phyloP scores from a whole-genome alignment of 768 basidiomycete species.

The Mrakia gelida region DNA sequence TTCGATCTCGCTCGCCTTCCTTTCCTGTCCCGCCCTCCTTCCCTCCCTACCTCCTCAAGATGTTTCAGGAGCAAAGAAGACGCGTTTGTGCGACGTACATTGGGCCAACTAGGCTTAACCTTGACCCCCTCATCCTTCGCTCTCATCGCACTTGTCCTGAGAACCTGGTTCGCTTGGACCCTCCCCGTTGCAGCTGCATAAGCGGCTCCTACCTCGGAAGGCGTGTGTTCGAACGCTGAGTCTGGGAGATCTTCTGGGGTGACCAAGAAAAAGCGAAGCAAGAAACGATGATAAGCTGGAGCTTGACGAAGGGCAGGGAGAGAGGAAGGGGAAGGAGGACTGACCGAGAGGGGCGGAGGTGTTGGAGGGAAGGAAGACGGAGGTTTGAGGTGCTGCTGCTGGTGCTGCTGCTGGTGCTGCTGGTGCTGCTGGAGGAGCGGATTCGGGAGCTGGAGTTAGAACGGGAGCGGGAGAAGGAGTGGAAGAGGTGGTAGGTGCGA shows the following conservation, averaged over 20 bases:
- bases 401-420: background rate
- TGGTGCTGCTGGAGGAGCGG: background rate
- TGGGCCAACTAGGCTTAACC: constrained; percentile 5
- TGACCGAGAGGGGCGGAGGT: background rate
- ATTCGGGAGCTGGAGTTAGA: background rate
- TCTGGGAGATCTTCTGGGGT: constrained; percentile 30
- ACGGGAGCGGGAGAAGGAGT: background rate
- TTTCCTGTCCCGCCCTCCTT: background rate
- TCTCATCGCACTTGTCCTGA: constrained; percentile 29
- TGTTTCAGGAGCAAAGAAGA: too few relatives aligned
- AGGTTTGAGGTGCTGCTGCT: background rate
- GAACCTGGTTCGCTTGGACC: constrained; percentile 5
- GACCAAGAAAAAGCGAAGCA: background rate
- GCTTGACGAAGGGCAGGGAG: background rate
- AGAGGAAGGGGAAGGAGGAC: background rate
- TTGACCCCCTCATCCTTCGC: constrained; percentile 25
- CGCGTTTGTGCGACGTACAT: too few relatives aligned
- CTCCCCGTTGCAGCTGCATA: constrained; percentile 10
- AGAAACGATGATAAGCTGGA: background rate
- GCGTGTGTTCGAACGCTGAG: constrained; percentile 27
- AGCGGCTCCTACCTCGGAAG: constrained; percentile 21
- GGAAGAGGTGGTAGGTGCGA: background rate
- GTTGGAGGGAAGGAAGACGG: constrained; percentile 7
- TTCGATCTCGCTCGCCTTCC: background rate
- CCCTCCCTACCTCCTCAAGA: background rate